phyloP scores from a whole-genome alignment of 164 flowering plant genomes.

The Vitis rupestris region DNA sequence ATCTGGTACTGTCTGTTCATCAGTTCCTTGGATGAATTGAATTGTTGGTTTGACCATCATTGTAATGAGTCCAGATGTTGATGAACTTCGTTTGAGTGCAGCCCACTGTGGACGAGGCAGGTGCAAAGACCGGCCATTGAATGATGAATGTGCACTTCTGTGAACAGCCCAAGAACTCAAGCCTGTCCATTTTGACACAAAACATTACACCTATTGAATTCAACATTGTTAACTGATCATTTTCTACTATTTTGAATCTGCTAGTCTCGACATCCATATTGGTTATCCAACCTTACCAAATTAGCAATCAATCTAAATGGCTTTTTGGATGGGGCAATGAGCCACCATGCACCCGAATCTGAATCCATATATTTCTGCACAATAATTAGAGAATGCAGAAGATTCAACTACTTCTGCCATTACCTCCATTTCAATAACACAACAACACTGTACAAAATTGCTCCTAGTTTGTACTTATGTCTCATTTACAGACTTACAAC shows the following conservation, averaged over 20 bases:
- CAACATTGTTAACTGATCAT: background rate
- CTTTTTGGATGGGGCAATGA: too few relatives aligned
- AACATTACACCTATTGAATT: constrained; percentile 6
- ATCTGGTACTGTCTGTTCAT: constrained; percentile 87
- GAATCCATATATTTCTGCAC: too few relatives aligned
- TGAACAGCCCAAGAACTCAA: constrained; percentile 29
- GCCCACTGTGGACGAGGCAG: constrained; percentile 23
- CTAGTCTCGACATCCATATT: background rate
- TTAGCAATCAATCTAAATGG: too few relatives aligned
- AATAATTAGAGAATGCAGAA: too few relatives aligned
- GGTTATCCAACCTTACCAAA: too few relatives aligned
- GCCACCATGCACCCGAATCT: too few relatives aligned
- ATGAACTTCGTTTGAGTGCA: constrained; percentile 17
- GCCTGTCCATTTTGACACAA: constrained; percentile 29
- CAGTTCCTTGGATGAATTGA: constrained; percentile 94
- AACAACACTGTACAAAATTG: too few relatives aligned
- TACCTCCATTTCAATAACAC: too few relatives aligned
- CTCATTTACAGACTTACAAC: too few relatives aligned
- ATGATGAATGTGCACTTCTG: constrained; percentile 47
- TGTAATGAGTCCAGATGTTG: constrained; percentile 23
- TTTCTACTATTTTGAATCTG: too few relatives aligned
- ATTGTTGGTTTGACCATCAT: constrained; percentile 84
- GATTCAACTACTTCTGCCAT: too few relatives aligned
- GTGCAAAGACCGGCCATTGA: constrained; percentile 54
- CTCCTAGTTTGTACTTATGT: too few relatives aligned